Evolutionary conservation across 768 basidiomycete genomes (phyloP), one percentile per base, ranked within the genome.

Genomic region (Naematelia encephala): DNA sequence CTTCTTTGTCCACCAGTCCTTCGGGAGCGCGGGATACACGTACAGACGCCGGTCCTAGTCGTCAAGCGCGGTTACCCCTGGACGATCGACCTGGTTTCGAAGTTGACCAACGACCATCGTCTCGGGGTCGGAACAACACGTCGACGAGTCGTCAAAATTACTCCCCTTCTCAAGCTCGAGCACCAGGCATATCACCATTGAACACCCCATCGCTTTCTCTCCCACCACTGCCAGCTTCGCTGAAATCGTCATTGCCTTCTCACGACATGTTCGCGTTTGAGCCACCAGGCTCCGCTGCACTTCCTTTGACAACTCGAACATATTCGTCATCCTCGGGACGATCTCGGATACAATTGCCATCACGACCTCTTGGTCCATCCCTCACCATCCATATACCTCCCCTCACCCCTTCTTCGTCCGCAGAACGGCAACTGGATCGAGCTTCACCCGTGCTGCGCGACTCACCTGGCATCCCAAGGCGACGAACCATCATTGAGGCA

Each of bases 381-480:
- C 34, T 52, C 5, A 52, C 51, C 11, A 52, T 52, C 34, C 51
- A 52, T 19, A 52, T 52, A 11, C 51, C 51, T 26, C 34, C 34
- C 34, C 16, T 39, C 8, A 16, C 34, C 34, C 34, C 34, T 39
- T 39, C 34, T 16, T 39, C 16, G 34, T 39, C 34, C 8, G 34
- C 34, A 39, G 34, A 39, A 39, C 34, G 34, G 34, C 34, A 39
- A 39, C 16, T 39, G 8, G 34, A 39, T 8, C 26, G 45, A 14
- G 54, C 57, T 27, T 55, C 61, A 23, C 59, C 67, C 1, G 57
- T 65, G 3, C 61, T 70, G 11, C 54, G 57, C 43, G 44, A 59
- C 27, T 60, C 68, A 2, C 56, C 68, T 11, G 65, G 61, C 14
- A 49, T 71, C 26, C 61, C 69, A 3, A 28, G 68, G 27, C 52